Evolutionary conservation across 345 rosid genomes (phyloP).

Genomic region (Populus deltoides): DNA sequence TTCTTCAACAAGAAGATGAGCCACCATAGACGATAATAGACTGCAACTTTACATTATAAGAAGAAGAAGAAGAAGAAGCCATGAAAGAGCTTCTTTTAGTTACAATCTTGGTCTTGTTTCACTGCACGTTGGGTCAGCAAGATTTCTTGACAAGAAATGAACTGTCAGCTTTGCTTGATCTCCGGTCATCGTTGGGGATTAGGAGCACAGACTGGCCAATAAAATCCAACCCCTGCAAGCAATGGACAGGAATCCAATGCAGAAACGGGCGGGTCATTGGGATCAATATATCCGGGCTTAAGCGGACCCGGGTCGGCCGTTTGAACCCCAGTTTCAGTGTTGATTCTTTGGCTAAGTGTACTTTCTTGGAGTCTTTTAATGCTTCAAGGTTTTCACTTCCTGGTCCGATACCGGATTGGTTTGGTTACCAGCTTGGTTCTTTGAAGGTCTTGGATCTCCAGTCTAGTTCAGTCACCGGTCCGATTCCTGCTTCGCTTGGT

Average conservation of each 20-base stretch:
- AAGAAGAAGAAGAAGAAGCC: neutral
- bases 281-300: slow-evolving; percentile 27
- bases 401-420: slow-evolving; percentile 27
- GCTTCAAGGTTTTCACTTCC: slow-evolving; percentile 29
- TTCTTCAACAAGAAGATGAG: neutral
- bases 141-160: slow-evolving; percentile 20
- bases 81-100: slow-evolving; percentile 21
- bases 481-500: slow-evolving; percentile 27
- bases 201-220: slow-evolving; percentile 26
- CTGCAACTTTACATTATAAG: neutral
- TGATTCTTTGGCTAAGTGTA: slow-evolving; percentile 20
- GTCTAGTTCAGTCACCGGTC: slow-evolving; percentile 20
- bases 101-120: slow-evolving; percentile 28
- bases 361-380: slow-evolving; percentile 26
- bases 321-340: slow-evolving; percentile 20
- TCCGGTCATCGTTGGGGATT: slow-evolving; percentile 30
- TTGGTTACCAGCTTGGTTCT: slow-evolving; percentile 17
- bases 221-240: slow-evolving; percentile 16
- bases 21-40: slow-evolving; percentile 3
- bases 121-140: slow-evolving; percentile 31
- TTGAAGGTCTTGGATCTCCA: slow-evolving; percentile 29
- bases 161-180: slow-evolving; percentile 23
- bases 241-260: slow-evolving; percentile 24
- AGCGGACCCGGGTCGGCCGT: slow-evolving; percentile 21
- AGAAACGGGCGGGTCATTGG: slow-evolving; percentile 23